Conservation (phyloP, 805 yeast genomes). For the Scheffersomyces lignosus region DNA sequence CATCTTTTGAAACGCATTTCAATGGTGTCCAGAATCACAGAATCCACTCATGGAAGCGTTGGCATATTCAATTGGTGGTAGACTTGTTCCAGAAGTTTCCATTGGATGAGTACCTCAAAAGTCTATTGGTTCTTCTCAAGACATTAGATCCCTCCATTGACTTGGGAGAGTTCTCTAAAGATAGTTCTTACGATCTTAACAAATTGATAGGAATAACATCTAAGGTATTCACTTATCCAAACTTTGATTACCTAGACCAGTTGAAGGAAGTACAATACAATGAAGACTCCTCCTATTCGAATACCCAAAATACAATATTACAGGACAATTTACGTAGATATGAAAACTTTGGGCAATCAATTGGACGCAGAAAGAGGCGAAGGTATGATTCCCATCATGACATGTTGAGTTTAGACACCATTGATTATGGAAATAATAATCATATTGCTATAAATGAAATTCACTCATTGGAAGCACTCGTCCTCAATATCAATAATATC, state of each 20-base stretch:
- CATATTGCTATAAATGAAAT: conserved; percentile 16
- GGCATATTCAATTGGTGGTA: conserved; percentile 32
- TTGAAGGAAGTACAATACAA: conserved; percentile 4
- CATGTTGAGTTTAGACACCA: conserved; percentile 11
- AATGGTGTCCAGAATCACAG: conserved; percentile 3
- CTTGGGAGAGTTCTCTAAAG: conserved; percentile 15
- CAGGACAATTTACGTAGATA: conserved; percentile 12
- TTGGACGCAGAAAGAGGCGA: conserved; percentile 12
- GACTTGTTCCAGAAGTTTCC: conserved; percentile 32
- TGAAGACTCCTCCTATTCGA: conserved; percentile 3
- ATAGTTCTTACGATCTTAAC: conserved; percentile 16
- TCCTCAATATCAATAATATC: conserved; percentile 16
- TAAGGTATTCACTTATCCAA: conserved; percentile 26
- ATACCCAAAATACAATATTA: background rate
- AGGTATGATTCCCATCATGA: conserved; percentile 3
- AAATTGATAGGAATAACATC: conserved; percentile 20
- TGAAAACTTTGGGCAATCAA: conserved; percentile 10
- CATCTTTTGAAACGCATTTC: conserved; percentile 4
- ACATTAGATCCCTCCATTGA: conserved; percentile 19
- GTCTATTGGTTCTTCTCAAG: conserved; percentile 21
- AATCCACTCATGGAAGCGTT: conserved; percentile 10
- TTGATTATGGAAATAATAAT: conserved; percentile 7
- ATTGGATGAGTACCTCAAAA: conserved; percentile 25
- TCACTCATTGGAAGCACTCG: conserved; percentile 18
- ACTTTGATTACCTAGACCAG: conserved; percentile 10